Base-by-base conservation (phyloP, 2,329 filamentous ascomycete species). In the Aplosporella prunicola region DNA sequence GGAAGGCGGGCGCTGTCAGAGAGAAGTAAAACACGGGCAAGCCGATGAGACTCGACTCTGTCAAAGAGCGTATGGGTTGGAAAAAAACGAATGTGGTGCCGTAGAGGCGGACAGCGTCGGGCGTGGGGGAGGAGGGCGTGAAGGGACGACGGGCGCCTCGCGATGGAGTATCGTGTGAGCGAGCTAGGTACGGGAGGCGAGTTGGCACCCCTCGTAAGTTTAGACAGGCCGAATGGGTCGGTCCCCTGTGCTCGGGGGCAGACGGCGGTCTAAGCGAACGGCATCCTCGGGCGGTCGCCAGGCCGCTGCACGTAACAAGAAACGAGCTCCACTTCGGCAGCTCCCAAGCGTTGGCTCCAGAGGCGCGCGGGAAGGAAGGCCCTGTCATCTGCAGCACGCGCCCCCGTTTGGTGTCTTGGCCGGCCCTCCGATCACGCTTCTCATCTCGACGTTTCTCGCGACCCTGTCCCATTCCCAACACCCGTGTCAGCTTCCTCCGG, bases 11-110 rank as follows among this genome's bases (percentile, higher is more conserved):
- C 20, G 15, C 10, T 32, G 36, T 39, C 25, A 32, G 36, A 39
- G 36, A n/a, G n/a, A n/a, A 39, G 33, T 33, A 30, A 39, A 33
- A 39, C 36, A 39, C 36, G 30, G 36, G 34, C 34, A 28, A 39
- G 36, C 36, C 30, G 28, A 30, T 24, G 36, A 28, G 35, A 29
- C 32, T 18, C 25, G 29, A 33, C 36, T 39, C 36, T 39, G 29
- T 39, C 36, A 39, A 39, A 39, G 36, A 39, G 36, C 30, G 26
- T 29, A 32, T 17, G 35, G 17, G 24, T 29, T 25, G 28, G 34
- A 18, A 20, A 27, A 36, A 27, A 36, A 36, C 13, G 34, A 36
- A 20, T 36, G 34, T 36, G 34, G 28, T 16, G 33, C n/a, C n/a
- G n/a, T n/a, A 22, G 18, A 13, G 14, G 34, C 24, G 26, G 34